A percentile compares a stretch with the other conserved stretches of the same genome.
Evolutionary conservation across 1,284 basidiomycete species (phyloP).

Genomic region (Heterobasidion irregulare): DNA sequence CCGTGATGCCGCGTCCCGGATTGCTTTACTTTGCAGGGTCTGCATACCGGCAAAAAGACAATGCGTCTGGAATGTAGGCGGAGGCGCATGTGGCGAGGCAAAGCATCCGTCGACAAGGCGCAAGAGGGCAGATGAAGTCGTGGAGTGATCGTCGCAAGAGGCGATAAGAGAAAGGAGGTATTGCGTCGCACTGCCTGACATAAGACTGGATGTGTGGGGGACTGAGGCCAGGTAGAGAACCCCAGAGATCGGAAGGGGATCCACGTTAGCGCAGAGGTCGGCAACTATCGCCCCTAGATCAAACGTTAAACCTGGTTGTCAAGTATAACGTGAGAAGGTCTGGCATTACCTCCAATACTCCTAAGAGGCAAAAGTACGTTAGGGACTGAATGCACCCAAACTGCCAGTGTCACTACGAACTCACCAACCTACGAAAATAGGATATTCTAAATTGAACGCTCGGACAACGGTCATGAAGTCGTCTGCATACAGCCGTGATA

Average conservation of each 20-base stretch:
- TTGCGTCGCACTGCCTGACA: background rate
- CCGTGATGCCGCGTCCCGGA: background rate
- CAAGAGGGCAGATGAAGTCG: background rate
- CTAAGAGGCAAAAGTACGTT: background rate
- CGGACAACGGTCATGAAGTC: slow-evolving; percentile 12
- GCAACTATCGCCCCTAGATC: background rate
- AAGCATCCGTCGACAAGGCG: background rate
- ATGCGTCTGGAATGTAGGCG: background rate
- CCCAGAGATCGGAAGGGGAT: background rate
- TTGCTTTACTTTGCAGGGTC: background rate
- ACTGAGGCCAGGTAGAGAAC: background rate
- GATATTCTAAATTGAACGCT: slow-evolving; percentile 8
- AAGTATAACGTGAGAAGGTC: too few species aligned
- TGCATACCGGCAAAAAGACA: background rate
- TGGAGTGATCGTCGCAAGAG: background rate
- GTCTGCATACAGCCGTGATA: slow-evolving; percentile 10
- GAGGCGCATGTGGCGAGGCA: background rate
- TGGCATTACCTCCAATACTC: background rate
- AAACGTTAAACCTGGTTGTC: background rate
- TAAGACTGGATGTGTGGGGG: background rate
- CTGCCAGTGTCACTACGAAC: background rate
- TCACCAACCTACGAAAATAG: slow-evolving; percentile 12
- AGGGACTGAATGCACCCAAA: too few species aligned
- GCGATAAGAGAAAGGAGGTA: background rate
- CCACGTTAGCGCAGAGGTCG: background rate